These are phyloP conservation scores for Paxillus ammoniavirescens DNA, from an alignment of 768 basidiomycete genomes.

Conservation along the genomic window DNA sequence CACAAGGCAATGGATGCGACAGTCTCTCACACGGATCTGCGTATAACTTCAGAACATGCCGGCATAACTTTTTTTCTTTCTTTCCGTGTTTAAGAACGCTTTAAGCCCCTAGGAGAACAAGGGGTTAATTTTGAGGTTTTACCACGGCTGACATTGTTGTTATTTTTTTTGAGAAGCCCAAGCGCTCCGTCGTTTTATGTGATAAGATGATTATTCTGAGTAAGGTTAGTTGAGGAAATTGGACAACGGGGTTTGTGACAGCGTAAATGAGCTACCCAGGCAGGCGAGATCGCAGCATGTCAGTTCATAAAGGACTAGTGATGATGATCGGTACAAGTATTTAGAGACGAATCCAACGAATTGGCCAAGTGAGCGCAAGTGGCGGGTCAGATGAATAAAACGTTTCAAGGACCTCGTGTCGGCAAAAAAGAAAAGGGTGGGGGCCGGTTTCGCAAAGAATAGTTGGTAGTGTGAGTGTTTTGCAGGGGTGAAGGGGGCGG, in stretches of 20 bases:
- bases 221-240: slow-evolving; percentile 9
- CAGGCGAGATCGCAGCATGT: slow-evolving; percentile 28
- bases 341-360: not conserved
- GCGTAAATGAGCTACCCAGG: slow-evolving; percentile 12
- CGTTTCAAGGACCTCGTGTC: slow-evolving; percentile 30
- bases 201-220: slow-evolving; percentile 26
- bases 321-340: slow-evolving; percentile 20
- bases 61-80: slow-evolving; percentile 11
- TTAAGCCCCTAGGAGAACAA: slow-evolving; percentile 24
- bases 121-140: slow-evolving; percentile 1
- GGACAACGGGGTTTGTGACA: slow-evolving; percentile 10
- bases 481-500: not conserved
- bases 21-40: slow-evolving; percentile 31
- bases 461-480: not conserved
- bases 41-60: slow-evolving; percentile 29
- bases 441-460: slow-evolving; percentile 1
- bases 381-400: slow-evolving; percentile 33
- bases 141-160: slow-evolving; percentile 7
- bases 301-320: slow-evolving; percentile 5
- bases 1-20: slow-evolving; percentile 3
- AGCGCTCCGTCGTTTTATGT: slow-evolving; percentile 10
- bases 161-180: slow-evolving; percentile 8
- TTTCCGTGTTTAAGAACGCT: slow-evolving; percentile 20
- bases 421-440: slow-evolving; percentile 11
- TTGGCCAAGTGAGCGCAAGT: slow-evolving; percentile 24